Base-by-base conservation (phyloP, 2,329 filamentous ascomycete genomes). In the Alternaria postmessia region DNA sequence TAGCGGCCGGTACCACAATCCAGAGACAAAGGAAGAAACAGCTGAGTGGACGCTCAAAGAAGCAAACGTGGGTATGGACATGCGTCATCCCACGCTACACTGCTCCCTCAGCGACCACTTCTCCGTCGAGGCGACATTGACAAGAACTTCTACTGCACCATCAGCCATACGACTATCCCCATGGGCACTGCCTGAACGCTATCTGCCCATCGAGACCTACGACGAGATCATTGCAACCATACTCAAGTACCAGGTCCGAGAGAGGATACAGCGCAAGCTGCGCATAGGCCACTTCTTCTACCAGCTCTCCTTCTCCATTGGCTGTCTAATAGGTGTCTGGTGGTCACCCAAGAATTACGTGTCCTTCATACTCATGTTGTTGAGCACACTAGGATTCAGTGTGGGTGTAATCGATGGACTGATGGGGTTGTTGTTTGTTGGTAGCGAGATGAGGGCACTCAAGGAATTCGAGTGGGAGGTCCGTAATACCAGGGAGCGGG, bases 41-140 rank as follows among this genome's bases (percentile, higher is more conserved):
- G 55, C 68, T 7, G 78, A 79, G 57, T 97, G 94, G 93, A 81
- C 86, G 12, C 88, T 97, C 59, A 84, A 88, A 60, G 84, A 86
- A 7, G 89, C 87, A 3, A 85, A 87, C 51, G 91, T 99, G 1
- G 89, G 90, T 61, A 93, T 97, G 88, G 89, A 88, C 20, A 86
- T 90, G 74, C 89, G 92, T 9, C 94, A 97, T 78, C 92, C 93
- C 0, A 87, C 86, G 1, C 83, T 97, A 1, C 85, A 88, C 63
- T 97, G 93, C 80, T 96, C 93, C 1, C 84, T 98, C 26, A 97
- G 93, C 69, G 94, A 99, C 75, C 95, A 98, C 77, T 98, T 97
- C 77, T 93, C 92, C 22, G 91, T 98, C 54, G 91, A 94, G 75
- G 89, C 92, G 6, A 93, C 92, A 0, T 83, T 98, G 60, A 70